Conservation (phyloP, 192 early-diverging fungal species). For the Coemansia sp. region DNA sequence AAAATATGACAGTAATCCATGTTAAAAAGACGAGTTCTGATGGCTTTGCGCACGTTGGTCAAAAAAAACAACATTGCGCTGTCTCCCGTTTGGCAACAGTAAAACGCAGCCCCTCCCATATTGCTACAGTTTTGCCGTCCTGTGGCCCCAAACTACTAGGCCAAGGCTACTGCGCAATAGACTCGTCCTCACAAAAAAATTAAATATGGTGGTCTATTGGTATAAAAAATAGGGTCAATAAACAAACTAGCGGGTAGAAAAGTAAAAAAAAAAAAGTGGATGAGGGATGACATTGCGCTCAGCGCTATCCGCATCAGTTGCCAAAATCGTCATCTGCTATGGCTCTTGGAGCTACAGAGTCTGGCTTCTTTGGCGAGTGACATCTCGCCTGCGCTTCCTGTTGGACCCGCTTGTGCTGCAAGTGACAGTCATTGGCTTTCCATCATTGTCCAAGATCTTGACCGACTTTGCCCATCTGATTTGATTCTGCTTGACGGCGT, state of each 20-base stretch:
- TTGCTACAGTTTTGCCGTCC: not conserved
- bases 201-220: not conserved
- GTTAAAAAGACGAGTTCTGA: too few relatives aligned
- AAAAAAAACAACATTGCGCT: too few relatives aligned
- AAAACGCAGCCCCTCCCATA: too few relatives aligned
- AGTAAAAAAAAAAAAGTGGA: not conserved
- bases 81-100: not conserved
- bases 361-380: not conserved
- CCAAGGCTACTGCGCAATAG: not conserved
- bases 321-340: not conserved
- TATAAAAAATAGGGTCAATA: not conserved
- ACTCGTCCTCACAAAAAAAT: not conserved
- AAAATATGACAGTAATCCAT: too few relatives aligned
- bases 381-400: not conserved
- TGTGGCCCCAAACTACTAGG: not conserved
- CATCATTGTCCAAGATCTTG: slow-evolving; percentile 38
- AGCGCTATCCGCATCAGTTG: not conserved
- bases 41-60: too few relatives aligned
- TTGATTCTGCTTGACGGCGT: slow-evolving; percentile 20
- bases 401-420: not conserved
- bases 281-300: not conserved
- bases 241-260: not conserved
- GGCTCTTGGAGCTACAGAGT: not conserved
- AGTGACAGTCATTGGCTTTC: slow-evolving; percentile 1
- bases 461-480: slow-evolving; percentile 29